These are phyloP conservation scores for Pulveroboletus sp. DNA, from an alignment of 768 basidiomycete genomes.

Conservation along the genomic window DNA sequence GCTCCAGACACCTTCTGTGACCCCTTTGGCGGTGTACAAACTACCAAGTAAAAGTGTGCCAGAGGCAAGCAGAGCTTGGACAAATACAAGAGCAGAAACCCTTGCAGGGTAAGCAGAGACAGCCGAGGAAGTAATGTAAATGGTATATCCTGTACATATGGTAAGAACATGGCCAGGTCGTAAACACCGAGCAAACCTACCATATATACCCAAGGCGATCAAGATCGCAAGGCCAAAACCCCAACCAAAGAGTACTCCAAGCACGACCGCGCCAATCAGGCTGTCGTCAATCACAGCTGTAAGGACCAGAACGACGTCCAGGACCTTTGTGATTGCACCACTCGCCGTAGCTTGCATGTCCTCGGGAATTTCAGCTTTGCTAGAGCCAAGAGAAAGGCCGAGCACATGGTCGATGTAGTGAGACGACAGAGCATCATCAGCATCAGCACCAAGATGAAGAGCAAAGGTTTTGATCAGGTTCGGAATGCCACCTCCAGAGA, in stretches of 20 bases:
- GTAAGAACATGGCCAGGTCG: neutral
- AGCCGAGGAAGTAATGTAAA: conserved; percentile 10
- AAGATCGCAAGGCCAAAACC: conserved; percentile 62
- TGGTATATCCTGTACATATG: conserved; percentile 13
- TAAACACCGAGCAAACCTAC: conserved; percentile 33
- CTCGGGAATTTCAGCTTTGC: conserved; percentile 76
- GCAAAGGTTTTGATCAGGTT: conserved; percentile 70
- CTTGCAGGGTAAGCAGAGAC: conserved; percentile 5
- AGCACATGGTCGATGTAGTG: conserved; percentile 84
- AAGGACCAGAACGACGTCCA: conserved; percentile 47
- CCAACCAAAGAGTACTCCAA: conserved; percentile 61
- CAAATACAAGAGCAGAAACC: conserved; percentile 22
- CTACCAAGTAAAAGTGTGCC: conserved; percentile 74
- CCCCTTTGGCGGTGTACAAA: conserved; percentile 25
- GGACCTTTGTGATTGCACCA: conserved; percentile 12
- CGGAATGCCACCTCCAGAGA: conserved; percentile 70
- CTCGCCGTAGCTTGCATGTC: conserved; percentile 29
- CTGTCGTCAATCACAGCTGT: conserved; percentile 84
- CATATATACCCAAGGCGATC: conserved; percentile 68
- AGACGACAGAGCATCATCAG: conserved; percentile 54
- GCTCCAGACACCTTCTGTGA: conserved; percentile 27
- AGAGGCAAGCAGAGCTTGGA: conserved; percentile 80
- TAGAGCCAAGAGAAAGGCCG: conserved; percentile 80
- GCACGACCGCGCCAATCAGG: conserved; percentile 62
- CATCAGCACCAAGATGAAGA: conserved; percentile 87